Evolutionary conservation across 208 protist species (phyloP).

Genomic region (Jaenimonas drosophilae): DNA sequence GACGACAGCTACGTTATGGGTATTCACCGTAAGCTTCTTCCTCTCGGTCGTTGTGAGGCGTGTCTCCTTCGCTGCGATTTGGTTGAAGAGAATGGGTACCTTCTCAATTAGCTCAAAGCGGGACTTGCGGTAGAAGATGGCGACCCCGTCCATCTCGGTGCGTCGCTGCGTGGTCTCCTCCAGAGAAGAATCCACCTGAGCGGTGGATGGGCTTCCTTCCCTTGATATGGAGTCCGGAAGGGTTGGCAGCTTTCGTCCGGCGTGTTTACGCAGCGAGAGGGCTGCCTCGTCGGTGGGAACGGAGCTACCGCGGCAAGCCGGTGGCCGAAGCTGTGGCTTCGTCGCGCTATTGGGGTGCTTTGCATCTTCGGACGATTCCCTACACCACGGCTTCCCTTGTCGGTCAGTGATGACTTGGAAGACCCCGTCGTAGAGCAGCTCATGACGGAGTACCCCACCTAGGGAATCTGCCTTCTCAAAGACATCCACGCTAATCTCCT

Average conservation of each 20-base stretch:
- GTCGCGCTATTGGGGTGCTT: too few species aligned
- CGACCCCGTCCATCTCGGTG: slow-evolving; percentile 79
- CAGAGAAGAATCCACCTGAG: too few species aligned
- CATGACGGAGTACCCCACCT: slow-evolving; percentile 33
- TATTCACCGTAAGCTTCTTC: slow-evolving; percentile 46
- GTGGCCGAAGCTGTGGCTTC: too few species aligned
- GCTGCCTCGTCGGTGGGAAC: too few species aligned
- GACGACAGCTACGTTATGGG: slow-evolving; percentile 82
- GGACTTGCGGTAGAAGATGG: slow-evolving; percentile 48
- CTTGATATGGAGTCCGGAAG: too few species aligned
- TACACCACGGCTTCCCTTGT: slow-evolving; percentile 28
- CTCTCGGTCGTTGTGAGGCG: slow-evolving; percentile 46
- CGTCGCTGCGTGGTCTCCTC: slow-evolving; percentile 6
- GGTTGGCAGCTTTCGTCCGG: too few species aligned
- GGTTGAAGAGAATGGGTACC: slow-evolving; percentile 62
- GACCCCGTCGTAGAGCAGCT: slow-evolving; percentile 41
- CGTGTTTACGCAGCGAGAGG: too few species aligned
- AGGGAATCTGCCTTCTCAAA: slow-evolving; percentile 33
- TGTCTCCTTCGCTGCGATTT: slow-evolving; percentile 37
- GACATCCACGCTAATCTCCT: slow-evolving; percentile 72
- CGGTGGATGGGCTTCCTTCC: too few species aligned
- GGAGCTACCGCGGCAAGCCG: too few species aligned
- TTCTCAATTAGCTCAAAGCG: slow-evolving; percentile 59
- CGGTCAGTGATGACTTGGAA: slow-evolving; percentile 66
- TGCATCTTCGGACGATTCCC: too few species aligned